These are phyloP conservation scores for Penicillium odoratum DNA, from an alignment of 495 filamentous ascomycete species.

Conservation along the genomic window DNA sequence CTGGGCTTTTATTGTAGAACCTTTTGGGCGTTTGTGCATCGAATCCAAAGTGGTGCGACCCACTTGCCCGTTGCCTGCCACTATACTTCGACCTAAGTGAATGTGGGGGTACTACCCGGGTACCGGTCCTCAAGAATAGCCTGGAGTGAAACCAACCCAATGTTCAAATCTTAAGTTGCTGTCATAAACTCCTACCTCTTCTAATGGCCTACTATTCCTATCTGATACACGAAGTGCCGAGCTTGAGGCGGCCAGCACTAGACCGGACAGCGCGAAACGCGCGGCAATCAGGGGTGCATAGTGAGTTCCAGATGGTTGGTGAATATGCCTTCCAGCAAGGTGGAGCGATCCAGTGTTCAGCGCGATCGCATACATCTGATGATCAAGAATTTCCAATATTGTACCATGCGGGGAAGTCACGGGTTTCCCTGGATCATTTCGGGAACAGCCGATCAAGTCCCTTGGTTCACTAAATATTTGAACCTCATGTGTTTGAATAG, in stretches of 20 bases:
- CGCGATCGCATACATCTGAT: neutral
- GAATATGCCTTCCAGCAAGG: neutral
- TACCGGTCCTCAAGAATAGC: neutral
- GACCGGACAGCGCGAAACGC: slow-evolving; percentile 5
- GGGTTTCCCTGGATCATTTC: slow-evolving; percentile 19
- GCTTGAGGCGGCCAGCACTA: slow-evolving; percentile 6
- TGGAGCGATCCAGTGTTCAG: neutral
- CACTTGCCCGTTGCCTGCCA: too few species aligned
- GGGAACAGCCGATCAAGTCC: slow-evolving; percentile 18
- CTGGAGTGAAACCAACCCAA: neutral
- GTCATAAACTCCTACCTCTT: neutral
- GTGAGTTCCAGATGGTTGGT: neutral
- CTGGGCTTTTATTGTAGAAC: too few species aligned
- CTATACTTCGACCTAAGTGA: too few species aligned
- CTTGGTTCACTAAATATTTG: slow-evolving; percentile 6
- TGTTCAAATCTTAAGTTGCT: neutral
- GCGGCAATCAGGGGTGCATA: neutral
- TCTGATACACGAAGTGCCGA: slow-evolving; percentile 9
- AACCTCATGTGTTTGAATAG: neutral
- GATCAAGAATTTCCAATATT: neutral
- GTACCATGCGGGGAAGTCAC: slow-evolving; percentile 6
- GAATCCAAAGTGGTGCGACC: too few species aligned
- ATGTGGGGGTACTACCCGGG: neutral
- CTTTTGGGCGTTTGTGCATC: too few species aligned
- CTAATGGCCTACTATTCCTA: neutral